Evolutionary conservation across 2,329 filamentous ascomycete genomes (phyloP), one percentile per base, ranked within the genome.

Genomic region (Hortaea sp.): DNA sequence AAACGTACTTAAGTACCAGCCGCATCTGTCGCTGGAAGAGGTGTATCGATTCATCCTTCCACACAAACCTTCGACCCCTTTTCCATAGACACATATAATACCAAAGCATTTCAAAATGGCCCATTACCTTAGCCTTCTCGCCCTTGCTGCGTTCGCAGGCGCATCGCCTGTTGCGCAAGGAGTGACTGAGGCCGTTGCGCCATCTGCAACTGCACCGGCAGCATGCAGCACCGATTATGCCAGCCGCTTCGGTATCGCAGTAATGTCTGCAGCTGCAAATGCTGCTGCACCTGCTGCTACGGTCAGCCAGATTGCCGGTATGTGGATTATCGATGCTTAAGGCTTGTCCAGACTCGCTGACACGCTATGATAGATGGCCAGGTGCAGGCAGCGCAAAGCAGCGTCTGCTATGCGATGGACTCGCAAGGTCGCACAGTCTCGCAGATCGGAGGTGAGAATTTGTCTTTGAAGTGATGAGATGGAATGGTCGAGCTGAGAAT

Each of bases 161-260:
- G 58, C 66, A 29, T 67, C 69, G 42, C 61, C 62, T 12, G 49
- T 58, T 28, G 60, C 61, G 13, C 65, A 71, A 54, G 70, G 64
- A 41, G 70, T 74, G 39, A 71, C 69, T 37, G 64, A 64, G 10
- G 55, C 66, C 50, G 69, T 81, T 44, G 63, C 57, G 64, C 37
- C 37, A 11, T 11, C 9, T 7, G 10, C 37, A 11, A n/a, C 10
- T 11, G 37, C 7, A 10, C 37, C 37, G 37, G 37, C 29, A 40
- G 38, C 12, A 35, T 35, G 32, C 32, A 35, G 32, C 32, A 35
- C 32, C 32, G 32, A 35, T n/a, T n/a, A n/a, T n/a, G 32, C 32
- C 9, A n/a, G n/a, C 7, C 32, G 32, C 7, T 35, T 35, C 32
- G 32, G 32, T n/a, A 35, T 35, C 3, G 32, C 32, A 35, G 32